Conservation (phyloP, 805 yeast species). For the Wickerhamomyces bovis region DNA sequence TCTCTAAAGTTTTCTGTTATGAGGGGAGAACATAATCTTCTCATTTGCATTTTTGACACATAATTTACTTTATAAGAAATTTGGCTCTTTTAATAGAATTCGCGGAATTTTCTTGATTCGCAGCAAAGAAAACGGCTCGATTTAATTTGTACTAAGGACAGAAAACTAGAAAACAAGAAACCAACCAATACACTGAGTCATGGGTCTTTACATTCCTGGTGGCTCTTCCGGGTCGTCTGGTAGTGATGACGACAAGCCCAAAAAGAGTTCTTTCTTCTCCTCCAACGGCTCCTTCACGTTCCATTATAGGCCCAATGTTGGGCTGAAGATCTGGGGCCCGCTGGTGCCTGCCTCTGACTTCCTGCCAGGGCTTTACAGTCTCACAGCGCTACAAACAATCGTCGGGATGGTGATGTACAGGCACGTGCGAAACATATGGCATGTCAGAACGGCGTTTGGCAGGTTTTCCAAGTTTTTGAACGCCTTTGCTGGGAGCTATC, state of each 20-base stretch:
- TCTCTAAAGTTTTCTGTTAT: no score
- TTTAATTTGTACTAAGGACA: no score
- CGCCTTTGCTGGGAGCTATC: slow-evolving; percentile 36
- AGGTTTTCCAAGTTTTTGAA: slow-evolving; percentile 28
- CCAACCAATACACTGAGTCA: no score
- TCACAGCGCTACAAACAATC: slow-evolving; percentile 47
- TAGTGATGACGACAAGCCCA: neutral
- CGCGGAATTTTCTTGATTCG: neutral
- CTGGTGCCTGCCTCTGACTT: slow-evolving; percentile 70
- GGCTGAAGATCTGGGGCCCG: slow-evolving; percentile 63
- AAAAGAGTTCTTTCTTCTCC: neutral
- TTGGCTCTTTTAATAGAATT: no score
- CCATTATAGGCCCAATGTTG: slow-evolving; percentile 48
- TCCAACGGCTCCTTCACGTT: slow-evolving; percentile 4
- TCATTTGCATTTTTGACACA: neutral
- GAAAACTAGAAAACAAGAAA: no score
- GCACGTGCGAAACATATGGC: slow-evolving; percentile 21
- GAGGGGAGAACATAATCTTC: no score
- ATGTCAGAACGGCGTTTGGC: slow-evolving; percentile 21
- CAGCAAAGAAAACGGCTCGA: neutral
- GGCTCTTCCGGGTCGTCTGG: neutral
- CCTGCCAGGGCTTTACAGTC: slow-evolving; percentile 42
- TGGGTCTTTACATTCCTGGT: slow-evolving; percentile 8
- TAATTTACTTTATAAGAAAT: no score
- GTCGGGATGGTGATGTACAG: slow-evolving; percentile 35